phyloP scores from a whole-genome alignment of 2,329 filamentous ascomycete species.

The Ilyonectria robusta region DNA sequence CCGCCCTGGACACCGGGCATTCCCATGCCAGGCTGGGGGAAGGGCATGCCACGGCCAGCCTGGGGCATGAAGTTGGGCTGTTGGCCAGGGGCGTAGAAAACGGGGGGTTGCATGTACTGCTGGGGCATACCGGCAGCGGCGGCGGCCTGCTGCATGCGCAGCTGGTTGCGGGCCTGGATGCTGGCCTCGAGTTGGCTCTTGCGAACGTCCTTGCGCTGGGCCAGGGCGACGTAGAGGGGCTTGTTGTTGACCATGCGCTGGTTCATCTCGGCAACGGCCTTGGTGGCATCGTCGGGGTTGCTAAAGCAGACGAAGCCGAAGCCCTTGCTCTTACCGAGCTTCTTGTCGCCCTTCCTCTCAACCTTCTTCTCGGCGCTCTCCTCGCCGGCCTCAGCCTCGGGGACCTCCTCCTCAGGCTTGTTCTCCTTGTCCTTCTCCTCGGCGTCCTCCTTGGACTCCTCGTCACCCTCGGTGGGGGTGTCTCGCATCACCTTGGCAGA shows the following conservation, averaged over 20 bases:
- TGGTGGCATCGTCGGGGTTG: conserved; percentile 98
- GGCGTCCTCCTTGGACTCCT: conserved; percentile 68
- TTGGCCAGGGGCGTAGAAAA: conserved; percentile 92
- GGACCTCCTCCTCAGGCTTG: conserved; percentile 61
- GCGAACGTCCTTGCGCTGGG: conserved; percentile 99
- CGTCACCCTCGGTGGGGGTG: conserved; percentile 69
- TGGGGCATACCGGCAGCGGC: conserved; percentile 90
- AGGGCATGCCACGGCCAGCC: conserved; percentile 76
- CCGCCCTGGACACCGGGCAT: conserved; percentile 83
- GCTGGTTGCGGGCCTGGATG: conserved; percentile 98
- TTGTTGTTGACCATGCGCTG: conserved; percentile 98
- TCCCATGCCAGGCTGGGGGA: conserved; percentile 74
- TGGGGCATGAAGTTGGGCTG: conserved; percentile 79
- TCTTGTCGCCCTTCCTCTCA: conserved; percentile 72
- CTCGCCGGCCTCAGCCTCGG: conserved; percentile 62
- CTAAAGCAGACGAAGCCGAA: conserved; percentile 99
- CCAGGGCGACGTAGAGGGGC: conserved; percentile 96
- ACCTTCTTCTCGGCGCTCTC: conserved; percentile 69
- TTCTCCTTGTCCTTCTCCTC: conserved; percentile 71
- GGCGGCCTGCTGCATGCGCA: conserved; percentile 97
- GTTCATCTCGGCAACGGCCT: conserved; percentile 99
- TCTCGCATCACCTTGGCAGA: conserved; percentile 99
- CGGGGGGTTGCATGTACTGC: conserved; percentile 88
- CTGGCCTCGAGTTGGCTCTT: conserved; percentile 99
- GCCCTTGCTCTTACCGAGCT: conserved; percentile 98